Evolutionary conservation across 768 basidiomycete species (phyloP), one percentile per base, ranked within the genome.

Genomic region (Megacollybia marginata): DNA sequence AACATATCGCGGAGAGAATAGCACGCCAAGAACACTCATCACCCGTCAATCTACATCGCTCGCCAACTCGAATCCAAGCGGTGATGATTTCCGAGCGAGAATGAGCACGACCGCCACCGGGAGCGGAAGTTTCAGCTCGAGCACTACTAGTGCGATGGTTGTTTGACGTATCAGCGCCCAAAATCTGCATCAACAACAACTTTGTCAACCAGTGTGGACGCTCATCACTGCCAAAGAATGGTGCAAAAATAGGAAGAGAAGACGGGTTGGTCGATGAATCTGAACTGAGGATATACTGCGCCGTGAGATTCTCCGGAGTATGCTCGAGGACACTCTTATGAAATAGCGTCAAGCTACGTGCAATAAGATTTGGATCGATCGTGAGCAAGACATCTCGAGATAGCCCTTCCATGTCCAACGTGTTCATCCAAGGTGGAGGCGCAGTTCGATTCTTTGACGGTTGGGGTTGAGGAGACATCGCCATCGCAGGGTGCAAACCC

Each of bases 1-100:
- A 82, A 53, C 84, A 87, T 13, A 92, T 61, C 7, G 84, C 90
- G 11, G 74, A 70, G n/a, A 64, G 65, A 47, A 92, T 83, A 2
- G 88, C 88, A 38, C 70, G 75, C 86, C 85, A 92, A 12, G 87
- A 80, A 52, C 82, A 85, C 58, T 87, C 85, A 55, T 92, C 89
- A 0, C 90, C 90, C 2, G 71, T 69, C n/a, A 69, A 59, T 9
- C 89, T 73, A 52, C 85, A 85, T 23, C 83, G 62, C 58, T 92
- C 90, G 1, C 81, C 90, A 1, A 91, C 71, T 38, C 75, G 73
- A 9, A 77, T 76, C 90, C 90, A 92, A 0, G 77, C 72, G 0
- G 79, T 75, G 40, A 92, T 80, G 9, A 87, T 73, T 52, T 85
- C 85, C 4, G 83, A 84, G 20, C 89, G 74, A 5, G 82, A 75